Conservation (phyloP, 2,329 filamentous ascomycete genomes). For the Epichloe aotearoae region DNA sequence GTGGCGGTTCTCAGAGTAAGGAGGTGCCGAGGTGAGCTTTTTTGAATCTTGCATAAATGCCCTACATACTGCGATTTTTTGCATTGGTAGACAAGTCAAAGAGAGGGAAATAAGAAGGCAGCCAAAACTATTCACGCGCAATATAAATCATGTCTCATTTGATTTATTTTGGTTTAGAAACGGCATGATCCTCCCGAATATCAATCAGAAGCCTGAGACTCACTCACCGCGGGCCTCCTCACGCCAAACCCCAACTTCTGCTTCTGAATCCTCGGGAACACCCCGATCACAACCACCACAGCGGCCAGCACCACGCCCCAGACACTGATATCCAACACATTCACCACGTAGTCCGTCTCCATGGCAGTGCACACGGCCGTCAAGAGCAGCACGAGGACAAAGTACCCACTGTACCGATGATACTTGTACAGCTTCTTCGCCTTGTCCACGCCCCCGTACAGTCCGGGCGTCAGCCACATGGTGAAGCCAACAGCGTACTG, state of each 20-base stretch:
- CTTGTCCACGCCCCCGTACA: conserved; percentile 68
- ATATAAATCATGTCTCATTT: background rate
- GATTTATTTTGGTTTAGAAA: background rate
- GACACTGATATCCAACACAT: conserved; percentile 55
- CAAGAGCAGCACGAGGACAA: conserved; percentile 55
- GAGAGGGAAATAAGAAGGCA: too few species aligned
- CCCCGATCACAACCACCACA: conserved; percentile 54
- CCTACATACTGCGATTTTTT: too few species aligned
- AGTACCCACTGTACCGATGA: conserved; percentile 67
- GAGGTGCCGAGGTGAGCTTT: too few species aligned
- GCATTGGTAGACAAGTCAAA: too few species aligned
- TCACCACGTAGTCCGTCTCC: conserved; percentile 60
- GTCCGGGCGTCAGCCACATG: conserved; percentile 59
- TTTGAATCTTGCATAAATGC: too few species aligned
- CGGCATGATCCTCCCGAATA: too few species aligned
- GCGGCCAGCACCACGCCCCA: conserved; percentile 61
- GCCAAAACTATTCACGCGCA: too few species aligned
- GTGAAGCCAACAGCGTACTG: conserved; percentile 73
- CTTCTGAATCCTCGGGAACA: conserved; percentile 68
- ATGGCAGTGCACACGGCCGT: conserved; percentile 64
- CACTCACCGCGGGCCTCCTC: background rate
- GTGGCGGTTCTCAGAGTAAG: too few species aligned
- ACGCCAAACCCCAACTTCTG: conserved; percentile 39
- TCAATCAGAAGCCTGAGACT: background rate
- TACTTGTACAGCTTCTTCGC: conserved; percentile 86